phyloP scores from a whole-genome alignment of 345 rosid species.

The Syzygium aromaticum region DNA sequence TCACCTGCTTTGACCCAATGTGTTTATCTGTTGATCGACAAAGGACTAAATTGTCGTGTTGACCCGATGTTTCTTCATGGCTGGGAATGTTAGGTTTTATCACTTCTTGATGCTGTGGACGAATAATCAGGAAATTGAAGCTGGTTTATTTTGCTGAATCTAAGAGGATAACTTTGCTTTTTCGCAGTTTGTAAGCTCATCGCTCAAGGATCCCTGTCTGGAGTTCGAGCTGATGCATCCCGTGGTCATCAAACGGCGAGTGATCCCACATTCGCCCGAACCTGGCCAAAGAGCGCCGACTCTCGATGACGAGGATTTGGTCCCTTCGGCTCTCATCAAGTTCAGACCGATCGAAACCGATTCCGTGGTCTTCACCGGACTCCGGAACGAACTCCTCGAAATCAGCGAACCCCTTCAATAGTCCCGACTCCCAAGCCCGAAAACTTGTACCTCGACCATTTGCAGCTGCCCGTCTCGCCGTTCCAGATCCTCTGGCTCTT shows the following conservation, averaged over 20 bases:
- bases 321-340: constrained; percentile 82
- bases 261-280: constrained; percentile 43
- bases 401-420: constrained; percentile 43
- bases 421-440: background rate
- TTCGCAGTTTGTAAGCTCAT: constrained; percentile 66
- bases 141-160: background rate
- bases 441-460: background rate
- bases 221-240: constrained; percentile 79
- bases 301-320: constrained; percentile 71
- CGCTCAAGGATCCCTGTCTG: constrained; percentile 79
- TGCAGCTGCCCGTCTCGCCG: background rate
- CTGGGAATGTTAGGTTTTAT: background rate
- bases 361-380: constrained; percentile 60
- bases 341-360: constrained; percentile 69
- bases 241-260: constrained; percentile 48
- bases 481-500: background rate
- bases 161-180: background rate
- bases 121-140: background rate
- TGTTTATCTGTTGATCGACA: background rate
- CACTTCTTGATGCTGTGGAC: background rate
- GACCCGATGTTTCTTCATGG: background rate
- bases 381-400: constrained; percentile 54
- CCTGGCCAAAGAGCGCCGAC: constrained; percentile 51
- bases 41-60: background rate
- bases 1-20: background rate